These are phyloP conservation scores for Quercus wislizeni DNA, from an alignment of 306 rosid genomes.

Conservation along the genomic window DNA sequence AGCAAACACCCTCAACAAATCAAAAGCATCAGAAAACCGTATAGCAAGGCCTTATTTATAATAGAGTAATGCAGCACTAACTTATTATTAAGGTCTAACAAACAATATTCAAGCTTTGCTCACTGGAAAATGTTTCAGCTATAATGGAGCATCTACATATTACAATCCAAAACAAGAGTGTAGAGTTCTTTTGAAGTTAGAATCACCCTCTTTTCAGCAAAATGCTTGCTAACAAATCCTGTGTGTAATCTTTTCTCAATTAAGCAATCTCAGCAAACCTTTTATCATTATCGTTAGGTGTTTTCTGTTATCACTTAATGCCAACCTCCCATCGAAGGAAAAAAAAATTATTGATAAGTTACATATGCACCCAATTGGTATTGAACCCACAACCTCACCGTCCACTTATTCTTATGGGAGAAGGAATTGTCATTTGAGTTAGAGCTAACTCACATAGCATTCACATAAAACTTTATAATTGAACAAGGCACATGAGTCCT, in stretches of 20 bases:
- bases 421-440: too few species aligned
- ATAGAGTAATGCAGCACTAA: not conserved
- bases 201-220: not conserved
- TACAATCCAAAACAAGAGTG: not conserved
- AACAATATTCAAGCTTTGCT: not conserved
- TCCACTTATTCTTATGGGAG: too few species aligned
- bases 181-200: not conserved
- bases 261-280: not conserved
- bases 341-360: not conserved
- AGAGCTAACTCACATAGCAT: not conserved
- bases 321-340: not conserved
- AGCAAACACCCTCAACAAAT: not conserved
- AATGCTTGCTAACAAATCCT: not conserved
- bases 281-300: not conserved
- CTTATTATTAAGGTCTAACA: not conserved
- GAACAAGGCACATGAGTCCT: not conserved
- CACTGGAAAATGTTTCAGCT: not conserved
- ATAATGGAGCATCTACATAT: not conserved
- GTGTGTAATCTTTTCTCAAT: not conserved
- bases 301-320: not conserved
- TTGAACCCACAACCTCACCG: too few species aligned
- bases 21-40: not conserved
- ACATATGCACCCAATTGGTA: too few species aligned
- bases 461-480: not conserved
- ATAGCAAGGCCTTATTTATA: not conserved